A percentile compares a stretch with the other conserved stretches of the same genome.
Conservation (phyloP, 148 eudicot genomes). For the Limonium bicolor region DNA sequence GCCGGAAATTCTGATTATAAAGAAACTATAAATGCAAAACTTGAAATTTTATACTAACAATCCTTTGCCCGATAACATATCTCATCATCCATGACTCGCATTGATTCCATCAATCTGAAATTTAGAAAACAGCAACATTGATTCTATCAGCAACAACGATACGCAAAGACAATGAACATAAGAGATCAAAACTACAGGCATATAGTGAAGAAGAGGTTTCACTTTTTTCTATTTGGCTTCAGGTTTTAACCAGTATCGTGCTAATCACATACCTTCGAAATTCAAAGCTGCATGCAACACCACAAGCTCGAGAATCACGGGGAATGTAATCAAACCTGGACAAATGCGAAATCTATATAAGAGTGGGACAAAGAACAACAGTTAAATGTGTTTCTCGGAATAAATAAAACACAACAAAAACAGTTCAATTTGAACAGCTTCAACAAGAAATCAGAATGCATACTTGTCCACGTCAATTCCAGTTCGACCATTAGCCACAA, state of each 20-base stretch:
- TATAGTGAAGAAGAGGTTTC: too few species aligned
- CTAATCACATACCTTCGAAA: constrained; percentile 59
- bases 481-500: constrained; percentile 93
- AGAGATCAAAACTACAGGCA: too few species aligned
- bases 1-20: not conserved
- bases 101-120: constrained; percentile 70
- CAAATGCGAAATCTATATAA: too few species aligned
- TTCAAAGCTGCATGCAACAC: constrained; percentile 77
- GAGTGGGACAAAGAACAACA: too few species aligned
- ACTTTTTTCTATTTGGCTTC: too few species aligned
- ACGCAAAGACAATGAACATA: too few species aligned
- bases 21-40: not conserved
- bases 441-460: not conserved
- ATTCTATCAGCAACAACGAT: too few species aligned
- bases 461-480: constrained; percentile 98
- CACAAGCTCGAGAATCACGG: constrained; percentile 93
- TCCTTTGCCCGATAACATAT: constrained; percentile 93
- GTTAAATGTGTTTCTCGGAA: not conserved
- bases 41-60: constrained; percentile 30
- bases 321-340: constrained; percentile 92
- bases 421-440: too few species aligned
- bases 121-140: too few species aligned
- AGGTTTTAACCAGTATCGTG: too few species aligned
- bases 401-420: too few species aligned
- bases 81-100: constrained; percentile 84